A percentile compares a stretch with the other conserved stretches of the same genome.
Evolutionary conservation across 768 basidiomycete genomes (phyloP).

Genomic region (Sutorius australiensis): DNA sequence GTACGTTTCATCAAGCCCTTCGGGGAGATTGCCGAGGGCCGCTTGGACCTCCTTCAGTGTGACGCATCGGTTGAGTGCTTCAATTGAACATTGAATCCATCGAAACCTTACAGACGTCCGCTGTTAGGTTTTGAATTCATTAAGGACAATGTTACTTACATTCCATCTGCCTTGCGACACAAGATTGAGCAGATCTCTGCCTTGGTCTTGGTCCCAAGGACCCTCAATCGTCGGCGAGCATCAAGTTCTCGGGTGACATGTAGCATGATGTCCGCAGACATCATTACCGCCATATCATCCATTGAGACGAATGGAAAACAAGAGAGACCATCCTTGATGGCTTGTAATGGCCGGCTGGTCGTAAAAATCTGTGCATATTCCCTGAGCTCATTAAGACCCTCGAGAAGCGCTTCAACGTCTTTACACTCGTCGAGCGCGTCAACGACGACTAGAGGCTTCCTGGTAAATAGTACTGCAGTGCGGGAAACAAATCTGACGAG

Average conservation of each 20-base stretch:
- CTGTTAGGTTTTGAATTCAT: neutral
- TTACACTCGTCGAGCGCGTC: neutral
- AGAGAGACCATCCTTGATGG: too few relatives aligned
- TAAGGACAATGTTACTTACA: neutral
- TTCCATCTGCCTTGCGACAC: neutral
- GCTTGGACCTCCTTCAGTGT: too few relatives aligned
- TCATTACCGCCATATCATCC: too few relatives aligned
- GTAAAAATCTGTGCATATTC: too few relatives aligned
- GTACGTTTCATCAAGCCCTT: too few relatives aligned
- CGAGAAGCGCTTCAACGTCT: neutral
- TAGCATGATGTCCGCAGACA: neutral
- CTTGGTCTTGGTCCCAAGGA: neutral
- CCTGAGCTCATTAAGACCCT: neutral
- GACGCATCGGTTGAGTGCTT: too few relatives aligned
- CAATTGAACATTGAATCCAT: too few relatives aligned
- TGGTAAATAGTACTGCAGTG: neutral
- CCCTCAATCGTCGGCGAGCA: neutral
- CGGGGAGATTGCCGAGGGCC: too few relatives aligned
- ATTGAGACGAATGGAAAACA: too few relatives aligned
- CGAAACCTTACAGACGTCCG: too few relatives aligned
- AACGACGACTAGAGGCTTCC: neutral
- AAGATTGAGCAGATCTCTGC: neutral
- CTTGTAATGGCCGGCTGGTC: too few relatives aligned
- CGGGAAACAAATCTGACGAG: neutral
- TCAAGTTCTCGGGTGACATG: neutral